A percentile compares a stretch with the other conserved stretches of the same genome.
Evolutionary conservation across 176 grass and related monocot species (phyloP).

Genomic region (Musa itinerans): DNA sequence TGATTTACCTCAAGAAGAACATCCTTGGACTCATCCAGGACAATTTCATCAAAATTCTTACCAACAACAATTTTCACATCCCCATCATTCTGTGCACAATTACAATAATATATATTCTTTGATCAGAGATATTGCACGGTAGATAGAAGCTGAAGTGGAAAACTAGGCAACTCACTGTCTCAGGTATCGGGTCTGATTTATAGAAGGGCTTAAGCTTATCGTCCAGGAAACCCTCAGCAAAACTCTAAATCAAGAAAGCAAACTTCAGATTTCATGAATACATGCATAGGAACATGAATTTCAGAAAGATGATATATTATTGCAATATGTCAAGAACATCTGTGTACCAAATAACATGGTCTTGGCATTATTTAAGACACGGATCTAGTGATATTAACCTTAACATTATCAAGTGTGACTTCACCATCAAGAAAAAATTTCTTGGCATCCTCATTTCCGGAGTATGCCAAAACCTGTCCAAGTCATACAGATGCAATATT

Average conservation of each 20-base stretch:
- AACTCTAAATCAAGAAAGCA: constrained; percentile 33
- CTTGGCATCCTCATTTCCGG: constrained; percentile 81
- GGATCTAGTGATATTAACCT: constrained; percentile 29
- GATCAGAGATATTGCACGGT: not conserved
- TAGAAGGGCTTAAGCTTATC: constrained; percentile 76
- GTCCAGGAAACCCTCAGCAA: constrained; percentile 68
- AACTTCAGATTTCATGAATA: not conserved
- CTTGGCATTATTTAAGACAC: not conserved
- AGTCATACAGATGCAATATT: not conserved
- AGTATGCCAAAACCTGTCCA: constrained; percentile 77
- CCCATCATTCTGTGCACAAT: constrained; percentile 55
- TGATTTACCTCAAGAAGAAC: constrained; percentile 71
- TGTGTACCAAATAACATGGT: too few species aligned
- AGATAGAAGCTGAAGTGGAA: constrained; percentile 8
- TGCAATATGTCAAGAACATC: not conserved
- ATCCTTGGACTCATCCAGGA: constrained; percentile 95
- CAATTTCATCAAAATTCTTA: constrained; percentile 78
- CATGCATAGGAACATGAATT: constrained; percentile 1
- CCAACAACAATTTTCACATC: constrained; percentile 93
- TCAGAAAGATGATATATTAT: not conserved
- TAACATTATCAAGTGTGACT: constrained; percentile 43
- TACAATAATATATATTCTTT: constrained; percentile 14
- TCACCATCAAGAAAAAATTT: constrained; percentile 69
- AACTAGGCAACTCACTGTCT: constrained; percentile 45
- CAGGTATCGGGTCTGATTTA: constrained; percentile 79